phyloP scores from a whole-genome alignment of 148 eudicot genomes.

The Chenopodium berlandieri region DNA sequence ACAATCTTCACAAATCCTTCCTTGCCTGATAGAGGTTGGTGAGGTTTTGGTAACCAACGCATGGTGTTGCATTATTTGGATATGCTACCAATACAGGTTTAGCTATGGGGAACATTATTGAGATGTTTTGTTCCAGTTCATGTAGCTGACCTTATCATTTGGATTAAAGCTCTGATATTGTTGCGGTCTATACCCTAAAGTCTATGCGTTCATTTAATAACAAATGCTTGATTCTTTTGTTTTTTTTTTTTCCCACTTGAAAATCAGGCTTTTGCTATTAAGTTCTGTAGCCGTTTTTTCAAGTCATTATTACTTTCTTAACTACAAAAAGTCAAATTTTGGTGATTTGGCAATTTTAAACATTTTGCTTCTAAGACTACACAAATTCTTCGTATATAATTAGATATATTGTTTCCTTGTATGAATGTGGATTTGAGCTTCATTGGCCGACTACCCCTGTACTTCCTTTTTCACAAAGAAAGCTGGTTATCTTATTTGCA shows the following conservation, averaged over 20 bases:
- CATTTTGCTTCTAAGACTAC: neutral
- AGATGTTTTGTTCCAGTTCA: too few relatives aligned
- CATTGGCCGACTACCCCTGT: neutral
- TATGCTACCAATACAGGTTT: neutral
- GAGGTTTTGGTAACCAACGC: neutral
- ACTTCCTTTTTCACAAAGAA: neutral
- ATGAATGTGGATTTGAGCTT: neutral
- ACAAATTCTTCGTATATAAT: too few relatives aligned
- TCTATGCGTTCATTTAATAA: neutral
- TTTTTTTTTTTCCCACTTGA: neutral
- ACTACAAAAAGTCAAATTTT: neutral
- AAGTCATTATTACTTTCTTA: neutral
- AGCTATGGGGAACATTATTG: neutral
- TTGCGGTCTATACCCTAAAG: neutral
- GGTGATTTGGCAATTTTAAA: neutral
- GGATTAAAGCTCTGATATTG: too few relatives aligned
- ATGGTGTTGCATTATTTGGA: neutral
- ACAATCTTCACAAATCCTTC: neutral
- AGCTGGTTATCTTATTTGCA: conserved; percentile 26
- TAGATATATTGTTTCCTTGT: neutral
- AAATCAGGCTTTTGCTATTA: neutral
- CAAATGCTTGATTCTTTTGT: neutral
- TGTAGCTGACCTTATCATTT: too few relatives aligned
- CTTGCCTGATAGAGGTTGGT: neutral
- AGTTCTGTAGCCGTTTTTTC: neutral